These are phyloP conservation scores for Meira miltonrushii DNA, from an alignment of 1,284 basidiomycete species.

Conservation along the genomic window DNA sequence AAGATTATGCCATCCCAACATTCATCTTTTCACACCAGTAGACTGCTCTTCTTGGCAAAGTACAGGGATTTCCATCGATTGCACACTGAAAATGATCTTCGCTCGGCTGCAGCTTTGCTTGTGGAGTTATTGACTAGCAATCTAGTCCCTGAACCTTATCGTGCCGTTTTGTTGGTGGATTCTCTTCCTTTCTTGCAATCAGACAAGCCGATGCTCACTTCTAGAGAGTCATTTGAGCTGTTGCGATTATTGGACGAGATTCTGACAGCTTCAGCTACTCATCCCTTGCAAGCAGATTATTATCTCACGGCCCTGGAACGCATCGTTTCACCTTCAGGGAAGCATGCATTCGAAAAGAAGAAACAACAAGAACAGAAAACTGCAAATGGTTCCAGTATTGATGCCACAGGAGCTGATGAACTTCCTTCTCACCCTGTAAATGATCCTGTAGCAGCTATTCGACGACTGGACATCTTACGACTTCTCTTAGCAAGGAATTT, in stretches of 20 bases:
- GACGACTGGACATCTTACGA: constrained; percentile 33
- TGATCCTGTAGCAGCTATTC: constrained; percentile 17
- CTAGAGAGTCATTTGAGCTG: constrained; percentile 33
- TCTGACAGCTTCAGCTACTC: constrained; percentile 14
- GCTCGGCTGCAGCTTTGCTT: constrained; percentile 34
- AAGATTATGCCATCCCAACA: constrained; percentile 13
- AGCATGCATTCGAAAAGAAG: neutral
- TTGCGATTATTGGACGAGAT: constrained; percentile 44
- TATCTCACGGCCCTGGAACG: constrained; percentile 35
- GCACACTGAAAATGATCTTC: constrained; percentile 27
- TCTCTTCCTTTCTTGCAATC: constrained; percentile 35
- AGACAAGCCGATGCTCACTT: constrained; percentile 16
- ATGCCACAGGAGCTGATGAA: constrained; percentile 7
- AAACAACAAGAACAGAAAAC: neutral
- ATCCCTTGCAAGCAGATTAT: constrained; percentile 31
- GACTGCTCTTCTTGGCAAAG: constrained; percentile 43
- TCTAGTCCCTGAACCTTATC: constrained; percentile 42
- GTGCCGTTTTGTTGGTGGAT: constrained; percentile 44
- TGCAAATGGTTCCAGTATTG: neutral
- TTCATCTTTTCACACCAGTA: constrained; percentile 29
- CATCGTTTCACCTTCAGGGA: constrained; percentile 13
- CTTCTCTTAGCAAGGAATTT: constrained; percentile 31
- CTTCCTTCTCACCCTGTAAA: constrained; percentile 6
- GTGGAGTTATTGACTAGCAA: constrained; percentile 43
- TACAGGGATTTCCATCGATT: constrained; percentile 47